These are phyloP conservation scores for Solanum aculeatissimum DNA, from an alignment of 305 asterid species.

Conservation along the genomic window DNA sequence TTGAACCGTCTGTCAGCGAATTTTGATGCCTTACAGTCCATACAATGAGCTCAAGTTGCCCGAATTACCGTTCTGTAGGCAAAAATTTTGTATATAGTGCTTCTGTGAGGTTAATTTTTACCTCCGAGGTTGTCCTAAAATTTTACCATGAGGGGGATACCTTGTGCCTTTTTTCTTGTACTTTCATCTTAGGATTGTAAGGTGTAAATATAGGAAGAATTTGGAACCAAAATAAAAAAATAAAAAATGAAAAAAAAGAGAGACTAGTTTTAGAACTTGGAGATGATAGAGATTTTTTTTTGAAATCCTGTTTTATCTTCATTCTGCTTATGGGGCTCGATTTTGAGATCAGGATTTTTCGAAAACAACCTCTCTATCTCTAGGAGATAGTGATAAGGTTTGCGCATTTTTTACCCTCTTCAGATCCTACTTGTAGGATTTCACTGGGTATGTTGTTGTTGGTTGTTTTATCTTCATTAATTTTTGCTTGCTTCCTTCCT, in stretches of 20 bases:
- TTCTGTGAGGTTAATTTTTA: not conserved
- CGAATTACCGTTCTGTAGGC: not conserved
- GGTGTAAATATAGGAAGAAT: not conserved
- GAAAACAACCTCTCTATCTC: no score
- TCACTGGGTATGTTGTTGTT: no score
- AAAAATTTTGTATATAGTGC: not conserved
- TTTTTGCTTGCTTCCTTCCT: not conserved
- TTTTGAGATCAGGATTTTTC: no score
- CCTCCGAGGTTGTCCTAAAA: not conserved
- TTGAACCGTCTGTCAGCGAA: constrained; percentile 1
- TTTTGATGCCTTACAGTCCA: constrained; percentile 2
- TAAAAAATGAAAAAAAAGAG: not conserved
- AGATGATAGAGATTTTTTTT: not conserved
- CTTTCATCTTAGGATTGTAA: not conserved
- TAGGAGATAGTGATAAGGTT: no score
- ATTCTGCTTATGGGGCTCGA: no score
- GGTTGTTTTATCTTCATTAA: not conserved
- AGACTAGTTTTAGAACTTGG: not conserved
- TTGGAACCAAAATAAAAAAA: not conserved
- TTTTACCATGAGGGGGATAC: not conserved
- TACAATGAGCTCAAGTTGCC: not conserved
- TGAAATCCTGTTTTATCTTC: not conserved
- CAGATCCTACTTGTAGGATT: no score
- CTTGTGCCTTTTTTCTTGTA: not conserved
- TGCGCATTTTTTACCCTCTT: no score